Percentiles rank a stretch among this genome's conserved stretches.
Conservation (phyloP, 257 asterid species). For the Primulina huaijiensis region DNA sequence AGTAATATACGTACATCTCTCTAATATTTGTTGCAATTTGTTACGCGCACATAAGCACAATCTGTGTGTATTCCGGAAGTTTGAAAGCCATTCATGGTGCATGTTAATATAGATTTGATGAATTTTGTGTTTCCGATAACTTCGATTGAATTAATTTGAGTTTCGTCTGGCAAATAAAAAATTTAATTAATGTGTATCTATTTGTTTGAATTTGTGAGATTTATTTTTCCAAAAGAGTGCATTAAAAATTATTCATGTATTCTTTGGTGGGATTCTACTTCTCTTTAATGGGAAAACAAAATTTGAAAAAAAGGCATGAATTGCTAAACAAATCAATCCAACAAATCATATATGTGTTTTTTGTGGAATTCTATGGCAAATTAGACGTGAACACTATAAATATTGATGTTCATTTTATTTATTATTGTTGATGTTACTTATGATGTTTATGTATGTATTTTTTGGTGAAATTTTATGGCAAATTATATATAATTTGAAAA, state of each 20-base stretch:
- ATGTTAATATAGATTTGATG: not conserved
- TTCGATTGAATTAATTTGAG: too few species aligned
- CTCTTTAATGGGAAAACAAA: too few species aligned
- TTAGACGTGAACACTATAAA: too few species aligned
- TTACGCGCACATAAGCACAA: not conserved
- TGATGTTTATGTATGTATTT: not conserved
- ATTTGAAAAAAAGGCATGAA: too few species aligned
- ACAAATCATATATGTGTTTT: not conserved
- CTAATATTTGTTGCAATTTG: not conserved
- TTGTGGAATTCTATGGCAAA: not conserved
- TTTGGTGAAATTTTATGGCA: not conserved
- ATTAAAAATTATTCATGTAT: not conserved
- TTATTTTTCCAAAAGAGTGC: not conserved
- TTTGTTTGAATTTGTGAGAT: not conserved
- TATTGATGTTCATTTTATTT: too few species aligned
- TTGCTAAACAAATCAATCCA: too few species aligned
- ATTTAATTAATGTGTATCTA: not conserved
- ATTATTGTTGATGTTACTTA: too few species aligned
- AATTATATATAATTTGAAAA: not conserved
- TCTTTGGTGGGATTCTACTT: not conserved
- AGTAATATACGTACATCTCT: too few species aligned
- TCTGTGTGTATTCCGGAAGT: not conserved
- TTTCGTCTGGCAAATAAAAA: too few species aligned
- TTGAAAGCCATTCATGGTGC: not conserved
- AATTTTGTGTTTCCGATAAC: too few species aligned